Evolutionary conservation across 1,284 basidiomycete species (phyloP), one percentile per base, ranked within the genome.

Genomic region (Rugosomyces carneus): DNA sequence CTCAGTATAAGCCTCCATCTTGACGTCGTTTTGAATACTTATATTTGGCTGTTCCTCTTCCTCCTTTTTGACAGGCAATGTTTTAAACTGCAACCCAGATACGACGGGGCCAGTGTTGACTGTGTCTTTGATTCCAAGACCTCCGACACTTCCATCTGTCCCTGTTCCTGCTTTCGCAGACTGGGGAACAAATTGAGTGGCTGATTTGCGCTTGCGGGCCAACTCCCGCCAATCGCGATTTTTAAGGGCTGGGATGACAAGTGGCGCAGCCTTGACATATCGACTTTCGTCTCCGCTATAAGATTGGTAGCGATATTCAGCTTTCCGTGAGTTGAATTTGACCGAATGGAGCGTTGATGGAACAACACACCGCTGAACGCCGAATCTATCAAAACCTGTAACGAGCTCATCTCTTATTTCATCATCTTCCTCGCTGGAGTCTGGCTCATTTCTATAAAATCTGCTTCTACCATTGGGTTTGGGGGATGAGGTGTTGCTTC

Each of bases 181-280:
- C 5, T 80, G 75, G 1, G 90, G 90, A 7, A 89, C 71, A 64
- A 72, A 89, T 50, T 72, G 76, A 50, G 60, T 59, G 32, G 57
- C 67, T 37, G 60, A 59, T 55, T 69, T 68, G 54, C 72, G 67
- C 64, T 75, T 80, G 38, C 81, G 72, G 9, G 87, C 87, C 7
- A 82, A 65, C 46, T 83, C 83, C 37, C 89, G 72, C 93, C 93
- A 97, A 61, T 96, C 93, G 27, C 80, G 77, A 59, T 96, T 93
- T 53, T 90, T 73, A 35, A 87, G 70, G 0, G 89, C 71, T 3
- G 90, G 83, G 40, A 97, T 96, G 24, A 94, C 80, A 9, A 95
- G 75, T 0, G 87, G 88, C 2, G 71, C 77, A 37, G 82, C 61
- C 20, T 75, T 64, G 31, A 48, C 60, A 50, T 72, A 75, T 45